Evolutionary conservation across 345 rosid genomes (phyloP), one percentile per base, ranked within the genome.

Genomic region (Boechera retrofracta): DNA sequence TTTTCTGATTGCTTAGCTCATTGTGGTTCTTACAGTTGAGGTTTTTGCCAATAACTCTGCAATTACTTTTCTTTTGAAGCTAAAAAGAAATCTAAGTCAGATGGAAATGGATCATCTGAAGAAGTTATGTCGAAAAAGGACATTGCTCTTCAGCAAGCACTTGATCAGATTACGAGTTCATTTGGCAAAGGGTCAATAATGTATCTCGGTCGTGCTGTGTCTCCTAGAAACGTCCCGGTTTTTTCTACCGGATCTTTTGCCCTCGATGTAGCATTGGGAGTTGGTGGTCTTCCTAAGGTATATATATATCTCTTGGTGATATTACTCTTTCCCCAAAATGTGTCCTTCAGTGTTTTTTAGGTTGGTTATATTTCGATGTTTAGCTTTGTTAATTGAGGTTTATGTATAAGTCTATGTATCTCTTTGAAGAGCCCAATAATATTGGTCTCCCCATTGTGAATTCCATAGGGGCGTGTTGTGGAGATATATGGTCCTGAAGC

Each of bases 401-500:
- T 32, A 39, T 49, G 42, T 63, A 47, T 7, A 53, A 53, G 52
- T 60, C 13, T 48, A 35, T 68, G 59, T 31, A 18, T 68, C 15
- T 77, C 41, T 55, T 15, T 73, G 57, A 70, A 62, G 36, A 59
- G 4, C 53, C 64, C 2, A 29, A 44, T 65, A 61, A 36, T 16
- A 63, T 38, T 24, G 33, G 28, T 77, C 69, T 29, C 5, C 6
- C 39, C 18, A 16, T 60, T 56, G 57, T 65, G 10, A 10, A n/a
- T 48, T 62, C 15, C 55, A 66, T 73, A 95, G 99, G 99, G 99
- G 2, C 99, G 99, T 71, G 98, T 95, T 36, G 91, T 91, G 79
- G 99, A 92, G 87, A 87, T 96, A 64, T 96, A 82, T 83, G 99
- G 99, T 61, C 99, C 99, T 7, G 99, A 93, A 88, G 99, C 99